A percentile compares a stretch with the other conserved stretches of the same genome.
phyloP scores from a whole-genome alignment of 306 rosid species.

The Lathyrus tuberosus region DNA sequence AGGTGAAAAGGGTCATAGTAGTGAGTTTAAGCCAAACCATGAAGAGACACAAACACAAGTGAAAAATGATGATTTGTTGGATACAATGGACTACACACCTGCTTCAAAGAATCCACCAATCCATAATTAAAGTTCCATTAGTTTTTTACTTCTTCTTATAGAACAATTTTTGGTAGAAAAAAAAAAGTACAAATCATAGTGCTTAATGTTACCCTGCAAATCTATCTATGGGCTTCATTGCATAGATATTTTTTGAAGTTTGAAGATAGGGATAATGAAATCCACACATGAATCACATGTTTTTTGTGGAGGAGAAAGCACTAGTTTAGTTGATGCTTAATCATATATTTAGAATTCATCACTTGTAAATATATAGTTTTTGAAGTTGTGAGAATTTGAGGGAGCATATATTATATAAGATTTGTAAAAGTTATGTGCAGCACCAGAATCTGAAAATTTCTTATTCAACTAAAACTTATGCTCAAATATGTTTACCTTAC shows the following conservation, averaged over 20 bases:
- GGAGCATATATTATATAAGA: background rate
- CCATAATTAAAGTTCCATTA: constrained; percentile 54
- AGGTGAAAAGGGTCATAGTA: constrained; percentile 31
- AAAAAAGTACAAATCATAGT: background rate
- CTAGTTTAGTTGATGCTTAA: too few relatives aligned
- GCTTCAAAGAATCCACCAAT: constrained; percentile 88
- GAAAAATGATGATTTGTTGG: constrained; percentile 52
- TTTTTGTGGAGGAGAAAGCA: constrained; percentile 27
- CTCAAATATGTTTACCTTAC: too few relatives aligned
- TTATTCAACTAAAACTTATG: constrained; percentile 9
- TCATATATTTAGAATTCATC: constrained; percentile 31
- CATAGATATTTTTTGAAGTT: constrained; percentile 26
- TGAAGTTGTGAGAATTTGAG: constrained; percentile 29
- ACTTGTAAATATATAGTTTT: constrained; percentile 34
- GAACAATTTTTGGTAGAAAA: constrained; percentile 18
- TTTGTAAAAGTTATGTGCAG: constrained; percentile 25
- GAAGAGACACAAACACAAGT: constrained; percentile 39
- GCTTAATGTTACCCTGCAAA: constrained; percentile 19
- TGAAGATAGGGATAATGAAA: constrained; percentile 26
- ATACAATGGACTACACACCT: constrained; percentile 83
- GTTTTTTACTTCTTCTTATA: background rate
- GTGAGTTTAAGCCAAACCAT: constrained; percentile 40
- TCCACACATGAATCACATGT: constrained; percentile 17
- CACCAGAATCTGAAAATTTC: constrained; percentile 13
- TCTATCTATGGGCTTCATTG: constrained; percentile 25